Conservation (phyloP, 306 rosid species). For the Cicer yamashitae region DNA sequence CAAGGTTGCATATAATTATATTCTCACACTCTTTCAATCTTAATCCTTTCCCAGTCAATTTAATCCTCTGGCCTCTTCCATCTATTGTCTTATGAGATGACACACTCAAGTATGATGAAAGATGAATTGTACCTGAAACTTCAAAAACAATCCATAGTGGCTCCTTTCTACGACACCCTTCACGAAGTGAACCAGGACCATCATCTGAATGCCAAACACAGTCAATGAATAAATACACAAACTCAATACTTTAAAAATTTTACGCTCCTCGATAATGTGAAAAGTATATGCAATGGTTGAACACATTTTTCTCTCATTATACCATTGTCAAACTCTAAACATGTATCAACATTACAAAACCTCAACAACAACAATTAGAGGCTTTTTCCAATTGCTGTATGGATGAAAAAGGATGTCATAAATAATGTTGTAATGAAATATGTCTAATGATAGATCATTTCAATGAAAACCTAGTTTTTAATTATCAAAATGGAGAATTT, state of each 20-base stretch:
- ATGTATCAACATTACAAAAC: neutral
- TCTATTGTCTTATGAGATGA: constrained; percentile 86
- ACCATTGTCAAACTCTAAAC: neutral
- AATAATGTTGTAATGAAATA: neutral
- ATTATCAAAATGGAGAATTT: neutral
- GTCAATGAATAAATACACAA: neutral
- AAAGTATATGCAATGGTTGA: neutral
- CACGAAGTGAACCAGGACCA: constrained; percentile 82
- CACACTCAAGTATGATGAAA: constrained; percentile 70
- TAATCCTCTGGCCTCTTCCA: constrained; percentile 84
- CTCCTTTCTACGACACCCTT: constrained; percentile 68
- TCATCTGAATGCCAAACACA: constrained; percentile 57
- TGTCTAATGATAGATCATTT: neutral
- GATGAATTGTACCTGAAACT: constrained; percentile 67
- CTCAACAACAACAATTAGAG: neutral
- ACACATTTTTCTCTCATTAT: neutral
- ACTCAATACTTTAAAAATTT: neutral
- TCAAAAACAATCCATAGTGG: constrained; percentile 81
- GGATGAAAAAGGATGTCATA: neutral
- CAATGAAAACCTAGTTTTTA: neutral
- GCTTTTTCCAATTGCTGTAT: neutral
- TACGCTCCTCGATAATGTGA: neutral
- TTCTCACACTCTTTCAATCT: constrained; percentile 94
- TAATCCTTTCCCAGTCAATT: constrained; percentile 83
- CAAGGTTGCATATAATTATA: constrained; percentile 86